These are phyloP conservation scores for Auriscalpium vulgare DNA, from an alignment of 768 basidiomycete genomes.

Conservation along the genomic window DNA sequence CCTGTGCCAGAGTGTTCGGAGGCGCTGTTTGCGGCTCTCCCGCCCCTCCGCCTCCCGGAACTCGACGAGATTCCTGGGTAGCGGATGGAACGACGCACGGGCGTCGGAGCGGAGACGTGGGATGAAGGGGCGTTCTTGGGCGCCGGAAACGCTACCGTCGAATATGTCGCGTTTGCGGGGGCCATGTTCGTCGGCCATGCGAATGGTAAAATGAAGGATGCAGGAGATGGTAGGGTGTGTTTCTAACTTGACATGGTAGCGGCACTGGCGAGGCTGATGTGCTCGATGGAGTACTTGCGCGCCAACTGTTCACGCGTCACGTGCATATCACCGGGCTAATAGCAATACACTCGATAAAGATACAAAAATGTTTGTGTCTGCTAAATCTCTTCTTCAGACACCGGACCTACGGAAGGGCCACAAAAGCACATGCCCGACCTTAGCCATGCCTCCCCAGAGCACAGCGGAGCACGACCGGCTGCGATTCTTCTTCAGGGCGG, in stretches of 20 bases:
- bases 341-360: neutral
- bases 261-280: too few relatives aligned
- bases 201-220: too few relatives aligned
- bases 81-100: constrained; percentile 25
- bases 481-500: constrained; percentile 6
- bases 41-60: constrained; percentile 60
- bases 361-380: neutral
- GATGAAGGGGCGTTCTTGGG: constrained; percentile 47
- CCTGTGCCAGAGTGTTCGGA: constrained; percentile 57
- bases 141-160: constrained; percentile 44
- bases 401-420: constrained; percentile 3
- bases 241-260: too few relatives aligned
- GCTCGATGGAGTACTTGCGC: too few relatives aligned
- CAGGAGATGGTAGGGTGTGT: too few relatives aligned
- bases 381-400: neutral
- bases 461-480: constrained; percentile 10
- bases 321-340: too few relatives aligned
- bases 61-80: constrained; percentile 47
- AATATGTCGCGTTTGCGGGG: constrained; percentile 41
- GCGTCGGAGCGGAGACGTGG: constrained; percentile 54
- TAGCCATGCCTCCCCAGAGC: constrained; percentile 6
- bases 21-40: constrained; percentile 48
- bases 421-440: constrained; percentile 5
- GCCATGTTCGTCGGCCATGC: neutral
- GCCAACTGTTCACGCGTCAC: too few relatives aligned